Evolutionary conservation across 768 basidiomycete genomes (phyloP).

Genomic region (Tephrocybe sp.): DNA sequence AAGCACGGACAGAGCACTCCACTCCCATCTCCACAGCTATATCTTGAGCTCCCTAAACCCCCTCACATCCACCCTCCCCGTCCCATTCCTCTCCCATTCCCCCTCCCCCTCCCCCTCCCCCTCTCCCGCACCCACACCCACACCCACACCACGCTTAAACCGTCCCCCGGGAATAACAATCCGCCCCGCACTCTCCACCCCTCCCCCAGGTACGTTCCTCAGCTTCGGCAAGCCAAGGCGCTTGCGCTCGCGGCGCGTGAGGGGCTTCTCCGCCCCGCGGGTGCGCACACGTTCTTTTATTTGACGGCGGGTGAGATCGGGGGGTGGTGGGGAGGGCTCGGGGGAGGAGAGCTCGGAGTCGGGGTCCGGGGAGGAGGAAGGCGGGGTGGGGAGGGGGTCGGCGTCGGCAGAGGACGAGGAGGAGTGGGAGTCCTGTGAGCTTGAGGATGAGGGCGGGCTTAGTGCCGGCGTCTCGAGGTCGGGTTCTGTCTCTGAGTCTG

Average conservation of each 20-base stretch:
- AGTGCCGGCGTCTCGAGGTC: neutral
- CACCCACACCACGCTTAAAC: slow-evolving; percentile 24
- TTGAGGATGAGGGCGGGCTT: neutral
- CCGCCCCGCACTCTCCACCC: slow-evolving; percentile 52
- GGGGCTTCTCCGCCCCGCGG: slow-evolving; percentile 28
- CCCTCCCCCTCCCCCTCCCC: slow-evolving; percentile 29
- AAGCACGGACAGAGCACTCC: too few species aligned
- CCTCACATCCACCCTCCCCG: slow-evolving; percentile 71
- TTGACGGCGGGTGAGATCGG: neutral
- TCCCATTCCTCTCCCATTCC: slow-evolving; percentile 67
- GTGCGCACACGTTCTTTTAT: too few species aligned
- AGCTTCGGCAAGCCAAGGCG: slow-evolving; percentile 65
- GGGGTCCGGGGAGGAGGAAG: too few species aligned
- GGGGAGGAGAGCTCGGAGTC: slow-evolving; percentile 19
- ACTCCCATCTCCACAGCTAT: too few species aligned
- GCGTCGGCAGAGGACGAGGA: neutral
- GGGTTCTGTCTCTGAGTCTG: neutral
- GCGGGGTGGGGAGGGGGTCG: neutral
- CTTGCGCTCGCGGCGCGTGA: slow-evolving; percentile 72
- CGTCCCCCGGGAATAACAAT: slow-evolving; percentile 69
- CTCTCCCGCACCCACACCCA: slow-evolving; percentile 19
- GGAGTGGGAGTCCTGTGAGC: neutral
- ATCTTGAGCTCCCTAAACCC: slow-evolving; percentile 81
- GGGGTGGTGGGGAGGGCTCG: slow-evolving; percentile 8
- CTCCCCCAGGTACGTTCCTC: slow-evolving; percentile 26